Base-by-base conservation (phyloP, 75 land plant species). In the Ceratopteris richardii region DNA sequence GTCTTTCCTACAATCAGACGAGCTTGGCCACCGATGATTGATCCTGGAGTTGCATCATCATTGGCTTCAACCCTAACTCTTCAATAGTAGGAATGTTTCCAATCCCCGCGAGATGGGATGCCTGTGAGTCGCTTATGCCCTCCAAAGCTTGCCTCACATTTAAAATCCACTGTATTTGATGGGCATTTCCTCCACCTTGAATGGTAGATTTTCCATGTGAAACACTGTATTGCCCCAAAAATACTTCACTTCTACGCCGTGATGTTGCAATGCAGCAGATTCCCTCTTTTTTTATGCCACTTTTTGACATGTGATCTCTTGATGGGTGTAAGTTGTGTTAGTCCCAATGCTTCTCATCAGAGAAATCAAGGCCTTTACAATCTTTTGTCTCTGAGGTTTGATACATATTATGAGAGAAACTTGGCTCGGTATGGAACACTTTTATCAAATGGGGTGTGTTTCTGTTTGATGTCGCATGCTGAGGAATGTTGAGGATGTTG, bases 191-290 rank as follows among this genome's bases (percentile, higher is more conserved):
- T 81, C 77, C 71, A 93, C 58, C 64, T 85, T 72, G 52, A 93
- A 93, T 16, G 96, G 96, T 67, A 93, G 56, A 68, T 93, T 96
- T 22, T 93, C 96, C 29, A 81, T 7, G 66, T 93, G 98, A 53
- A 76, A 77, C 69, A 93, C 51, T 21, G 98, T 93, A 51, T 96
- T 88, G 56, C 98, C 98, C 98, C 98, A 93, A 39, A 85, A 93
- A 79, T 76, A 93, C 76, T 89, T 93, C 29, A 80, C 68, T 63
- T 93, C 98, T 25, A 93, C 79, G 17, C 87, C 89, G 54, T 88
- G 80, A 28, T 82, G 80, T 62, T 85, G 79, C 77, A 93, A 72
- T 20, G 82, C 85, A 30, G 70, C 61, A 65, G 70, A 69, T 14
- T 89, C 82, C 79, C 70, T 80, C 60, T 80, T 84, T 82, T 93